Evolutionary conservation across 139 green algal species (phyloP).

Genomic region (Ettlia oleoabundans): DNA sequence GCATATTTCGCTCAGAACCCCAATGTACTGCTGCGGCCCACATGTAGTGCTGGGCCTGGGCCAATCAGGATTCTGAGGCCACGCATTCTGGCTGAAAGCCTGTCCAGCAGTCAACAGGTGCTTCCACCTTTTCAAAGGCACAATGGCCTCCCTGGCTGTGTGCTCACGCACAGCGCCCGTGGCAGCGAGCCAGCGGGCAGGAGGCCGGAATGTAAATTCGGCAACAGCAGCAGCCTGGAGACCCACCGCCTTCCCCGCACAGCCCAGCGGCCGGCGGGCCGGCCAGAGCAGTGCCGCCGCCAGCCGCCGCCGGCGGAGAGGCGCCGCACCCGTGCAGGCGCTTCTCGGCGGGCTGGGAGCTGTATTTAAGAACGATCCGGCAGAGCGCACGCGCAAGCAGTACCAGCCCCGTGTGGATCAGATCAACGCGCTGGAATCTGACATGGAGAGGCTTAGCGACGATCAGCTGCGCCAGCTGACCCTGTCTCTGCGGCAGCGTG

Average conservation of each 20-base stretch:
- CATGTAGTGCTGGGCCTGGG: too few species aligned
- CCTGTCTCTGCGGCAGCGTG: slow-evolving; percentile 58
- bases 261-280: not conserved
- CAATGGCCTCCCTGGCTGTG: not conserved
- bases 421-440: slow-evolving; percentile 89
- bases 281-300: not conserved
- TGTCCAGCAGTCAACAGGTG: too few species aligned
- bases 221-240: not conserved
- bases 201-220: too few species aligned
- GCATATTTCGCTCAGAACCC: too few species aligned
- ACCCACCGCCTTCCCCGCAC: not conserved
- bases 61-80: too few species aligned
- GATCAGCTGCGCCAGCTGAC: slow-evolving; percentile 88
- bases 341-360: slow-evolving; percentile 44
- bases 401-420: slow-evolving; percentile 72
- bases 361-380: slow-evolving; percentile 47
- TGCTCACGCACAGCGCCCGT: too few species aligned
- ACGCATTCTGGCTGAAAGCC: too few species aligned
- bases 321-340: slow-evolving; percentile 14
- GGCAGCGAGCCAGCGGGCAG: not conserved
- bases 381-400: slow-evolving; percentile 46
- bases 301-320: not conserved
- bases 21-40: too few species aligned
- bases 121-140: too few species aligned
- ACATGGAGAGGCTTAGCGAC: slow-evolving; percentile 79